phyloP scores from a whole-genome alignment of 208 protist species.

The Naegleria lovaniensis region DNA sequence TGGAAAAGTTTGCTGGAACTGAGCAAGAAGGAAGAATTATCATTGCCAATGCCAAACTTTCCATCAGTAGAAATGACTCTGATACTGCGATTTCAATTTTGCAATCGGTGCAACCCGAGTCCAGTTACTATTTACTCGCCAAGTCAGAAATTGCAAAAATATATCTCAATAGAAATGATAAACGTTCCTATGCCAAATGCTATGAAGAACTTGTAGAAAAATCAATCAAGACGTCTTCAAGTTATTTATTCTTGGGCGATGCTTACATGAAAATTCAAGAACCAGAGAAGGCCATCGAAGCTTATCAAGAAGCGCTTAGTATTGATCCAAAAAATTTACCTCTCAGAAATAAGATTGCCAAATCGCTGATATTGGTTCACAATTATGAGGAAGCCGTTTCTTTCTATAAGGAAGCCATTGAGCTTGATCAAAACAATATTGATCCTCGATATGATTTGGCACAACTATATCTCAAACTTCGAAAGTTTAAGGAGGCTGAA shows the following conservation, averaged over 20 bases:
- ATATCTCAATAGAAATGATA: constrained; percentile 70
- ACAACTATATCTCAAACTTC: constrained; percentile 74
- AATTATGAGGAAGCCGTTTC: constrained; percentile 78
- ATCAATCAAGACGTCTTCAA: constrained; percentile 57
- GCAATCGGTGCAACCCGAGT: constrained; percentile 50
- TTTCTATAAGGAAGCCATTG: constrained; percentile 77
- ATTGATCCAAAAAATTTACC: constrained; percentile 67
- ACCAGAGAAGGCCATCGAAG: constrained; percentile 74
- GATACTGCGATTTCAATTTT: constrained; percentile 15
- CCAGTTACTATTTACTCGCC: constrained; percentile 65
- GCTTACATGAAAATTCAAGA: constrained; percentile 75
- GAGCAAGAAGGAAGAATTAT: not conserved
- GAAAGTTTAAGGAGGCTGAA: constrained; percentile 56
- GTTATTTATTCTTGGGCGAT: constrained; percentile 71
- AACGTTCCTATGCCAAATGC: constrained; percentile 64
- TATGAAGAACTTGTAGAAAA: constrained; percentile 76
- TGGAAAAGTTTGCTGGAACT: not conserved
- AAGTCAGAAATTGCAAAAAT: constrained; percentile 75
- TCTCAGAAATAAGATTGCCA: constrained; percentile 79
- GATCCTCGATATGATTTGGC: constrained; percentile 75
- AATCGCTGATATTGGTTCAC: constrained; percentile 79
- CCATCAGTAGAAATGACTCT: not conserved
- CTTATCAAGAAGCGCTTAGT: constrained; percentile 67
- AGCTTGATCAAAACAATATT: constrained; percentile 57
- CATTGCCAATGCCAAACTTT: constrained; percentile 17